Conservation (phyloP, 148 eudicot genomes). For the Drosera capensis region DNA sequence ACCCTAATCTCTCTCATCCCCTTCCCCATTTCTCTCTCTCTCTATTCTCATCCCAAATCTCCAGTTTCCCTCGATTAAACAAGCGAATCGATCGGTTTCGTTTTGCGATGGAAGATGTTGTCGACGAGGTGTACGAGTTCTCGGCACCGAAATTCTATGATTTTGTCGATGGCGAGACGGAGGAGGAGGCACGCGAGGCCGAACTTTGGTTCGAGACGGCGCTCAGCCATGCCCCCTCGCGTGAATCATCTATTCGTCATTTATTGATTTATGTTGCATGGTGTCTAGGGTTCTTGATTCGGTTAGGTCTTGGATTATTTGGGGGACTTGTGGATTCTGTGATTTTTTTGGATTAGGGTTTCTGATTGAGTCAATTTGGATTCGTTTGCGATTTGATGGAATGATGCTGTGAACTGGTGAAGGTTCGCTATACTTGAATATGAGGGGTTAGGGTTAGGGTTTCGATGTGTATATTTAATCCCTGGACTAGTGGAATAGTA, state of each 20-base stretch:
- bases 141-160: constrained; percentile 74
- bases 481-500: no score
- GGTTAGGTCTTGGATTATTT: not conserved
- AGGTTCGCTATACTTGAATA: no score
- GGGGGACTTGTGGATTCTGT: no score
- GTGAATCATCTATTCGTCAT: constrained; percentile 20
- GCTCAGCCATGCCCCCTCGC: constrained; percentile 64
- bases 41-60: not conserved
- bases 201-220: constrained; percentile 78
- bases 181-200: constrained; percentile 36
- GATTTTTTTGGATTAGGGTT: no score
- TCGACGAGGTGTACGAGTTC: constrained; percentile 64
- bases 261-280: not conserved
- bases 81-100: no score
- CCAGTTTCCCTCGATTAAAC: not conserved
- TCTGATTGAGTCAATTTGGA: no score
- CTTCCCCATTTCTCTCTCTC: not conserved
- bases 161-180: constrained; percentile 51
- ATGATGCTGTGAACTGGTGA: no score
- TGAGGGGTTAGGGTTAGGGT: no score
- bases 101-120: constrained; percentile 31
- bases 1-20: no score
- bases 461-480: no score
- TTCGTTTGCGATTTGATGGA: no score
- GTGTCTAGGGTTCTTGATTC: no score